phyloP scores from a whole-genome alignment of 2,329 filamentous ascomycete species.

The Setomelanomma holmii region DNA sequence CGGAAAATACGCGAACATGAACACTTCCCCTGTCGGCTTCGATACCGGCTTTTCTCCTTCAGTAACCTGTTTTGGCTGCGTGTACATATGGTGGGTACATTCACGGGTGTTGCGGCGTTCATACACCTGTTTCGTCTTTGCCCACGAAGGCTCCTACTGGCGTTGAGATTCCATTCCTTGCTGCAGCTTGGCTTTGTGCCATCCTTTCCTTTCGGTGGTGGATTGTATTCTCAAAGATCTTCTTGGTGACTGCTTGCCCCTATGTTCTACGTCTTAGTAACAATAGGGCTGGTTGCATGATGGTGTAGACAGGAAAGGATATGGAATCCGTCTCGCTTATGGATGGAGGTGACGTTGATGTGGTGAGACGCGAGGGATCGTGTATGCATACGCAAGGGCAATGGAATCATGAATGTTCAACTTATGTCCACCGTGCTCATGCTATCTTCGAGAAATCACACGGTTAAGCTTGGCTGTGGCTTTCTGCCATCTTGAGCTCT shows the following conservation, averaged over 20 bases:
- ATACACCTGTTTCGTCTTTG: constrained; percentile 13
- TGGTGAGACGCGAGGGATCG: neutral
- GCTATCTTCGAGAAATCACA: neutral
- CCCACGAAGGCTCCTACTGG: neutral
- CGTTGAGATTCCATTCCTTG: constrained; percentile 10
- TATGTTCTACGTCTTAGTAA: constrained; percentile 7
- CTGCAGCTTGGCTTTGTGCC: constrained; percentile 11
- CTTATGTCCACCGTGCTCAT: neutral
- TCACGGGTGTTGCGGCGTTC: constrained; percentile 29
- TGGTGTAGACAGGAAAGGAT: constrained; percentile 7
- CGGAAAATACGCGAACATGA: constrained; percentile 24
- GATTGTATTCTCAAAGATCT: constrained; percentile 13
- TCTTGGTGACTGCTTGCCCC: neutral
- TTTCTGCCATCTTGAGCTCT: neutral
- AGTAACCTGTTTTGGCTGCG: constrained; percentile 23
- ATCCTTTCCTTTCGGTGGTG: constrained; percentile 16
- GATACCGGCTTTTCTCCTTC: constrained; percentile 22
- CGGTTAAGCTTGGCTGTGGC: neutral
- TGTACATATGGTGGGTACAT: constrained; percentile 31
- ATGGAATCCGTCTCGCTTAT: no score
- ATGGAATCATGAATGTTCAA: constrained; percentile 1
- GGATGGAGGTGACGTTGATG: neutral
- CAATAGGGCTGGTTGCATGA: constrained; percentile 5
- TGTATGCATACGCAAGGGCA: constrained; percentile 5
- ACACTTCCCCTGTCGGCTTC: constrained; percentile 16